phyloP scores from a whole-genome alignment of 805 yeast species.

The Zygosaccharomyces kombuchaensis region DNA sequence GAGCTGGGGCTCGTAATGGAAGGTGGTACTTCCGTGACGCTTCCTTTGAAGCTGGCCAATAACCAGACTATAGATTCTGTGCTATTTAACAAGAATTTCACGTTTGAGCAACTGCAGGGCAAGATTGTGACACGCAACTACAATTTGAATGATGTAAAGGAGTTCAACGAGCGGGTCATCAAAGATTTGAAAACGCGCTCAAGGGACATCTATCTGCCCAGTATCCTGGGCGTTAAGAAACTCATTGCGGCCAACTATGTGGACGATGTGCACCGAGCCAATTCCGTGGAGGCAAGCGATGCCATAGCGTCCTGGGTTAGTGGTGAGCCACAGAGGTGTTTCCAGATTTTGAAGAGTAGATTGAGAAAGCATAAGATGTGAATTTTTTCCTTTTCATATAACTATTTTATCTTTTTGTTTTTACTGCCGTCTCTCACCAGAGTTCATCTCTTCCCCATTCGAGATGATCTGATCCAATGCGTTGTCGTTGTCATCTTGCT shows the following conservation, averaged over 20 bases:
- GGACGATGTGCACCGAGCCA: constrained; percentile 43
- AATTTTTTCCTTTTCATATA: constrained; percentile 4
- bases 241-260: constrained; percentile 34
- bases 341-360: constrained; percentile 49
- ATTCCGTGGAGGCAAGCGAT: constrained; percentile 59
- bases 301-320: constrained; percentile 69
- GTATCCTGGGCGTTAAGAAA: constrained; percentile 43
- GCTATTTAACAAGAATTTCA: constrained; percentile 61
- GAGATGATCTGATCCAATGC: constrained; percentile 7
- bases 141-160: constrained; percentile 39
- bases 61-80: constrained; percentile 70
- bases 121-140: constrained; percentile 64
- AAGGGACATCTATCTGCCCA: constrained; percentile 38
- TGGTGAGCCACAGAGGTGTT: constrained; percentile 70
- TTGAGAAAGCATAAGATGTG: constrained; percentile 59
- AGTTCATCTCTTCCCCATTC: constrained; percentile 5
- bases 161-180: constrained; percentile 44
- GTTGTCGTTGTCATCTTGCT: constrained; percentile 29
- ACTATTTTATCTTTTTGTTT: neutral
- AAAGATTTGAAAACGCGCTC: constrained; percentile 37
- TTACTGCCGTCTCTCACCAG: neutral
- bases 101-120: constrained; percentile 51
- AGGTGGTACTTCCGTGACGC: constrained; percentile 68
- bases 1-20: constrained; percentile 80
- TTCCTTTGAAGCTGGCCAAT: constrained; percentile 67